A percentile compares a stretch with the other conserved stretches of the same genome.
Conservation (phyloP, 2,329 filamentous ascomycete genomes). For the Cladosporium sp. region DNA sequence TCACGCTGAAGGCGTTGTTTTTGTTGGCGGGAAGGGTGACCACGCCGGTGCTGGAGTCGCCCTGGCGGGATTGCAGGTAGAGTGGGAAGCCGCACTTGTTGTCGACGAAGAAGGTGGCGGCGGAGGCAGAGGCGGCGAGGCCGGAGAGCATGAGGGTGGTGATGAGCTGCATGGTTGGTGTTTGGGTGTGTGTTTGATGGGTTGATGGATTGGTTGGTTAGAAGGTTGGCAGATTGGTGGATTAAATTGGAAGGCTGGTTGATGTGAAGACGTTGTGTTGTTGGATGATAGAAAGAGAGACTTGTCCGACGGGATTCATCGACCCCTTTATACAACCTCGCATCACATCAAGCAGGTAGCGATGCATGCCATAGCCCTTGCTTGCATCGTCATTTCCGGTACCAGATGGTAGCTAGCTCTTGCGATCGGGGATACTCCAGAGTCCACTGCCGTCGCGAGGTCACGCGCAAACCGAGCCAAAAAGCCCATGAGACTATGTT, state of each 20-base stretch:
- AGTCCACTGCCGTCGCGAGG: not conserved
- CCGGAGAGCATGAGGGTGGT: conserved; percentile 8
- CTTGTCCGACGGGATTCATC: not conserved
- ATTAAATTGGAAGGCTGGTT: not conserved
- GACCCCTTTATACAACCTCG: conserved; percentile 1
- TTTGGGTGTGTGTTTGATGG: not conserved
- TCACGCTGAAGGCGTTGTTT: conserved; percentile 7
- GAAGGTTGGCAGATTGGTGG: not conserved
- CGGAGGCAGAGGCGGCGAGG: conserved; percentile 10
- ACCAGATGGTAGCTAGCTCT: not conserved
- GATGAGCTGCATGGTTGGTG: conserved; percentile 7
- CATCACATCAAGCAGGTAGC: not conserved
- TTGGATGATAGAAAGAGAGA: not conserved
- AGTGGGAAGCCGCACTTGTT: conserved; percentile 13
- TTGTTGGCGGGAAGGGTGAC: conserved; percentile 8
- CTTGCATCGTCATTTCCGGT: conserved; percentile 9
- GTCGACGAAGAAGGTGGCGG: conserved; percentile 8
- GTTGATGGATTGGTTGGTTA: not conserved
- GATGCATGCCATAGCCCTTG: not conserved
- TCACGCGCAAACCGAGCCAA: not conserved
- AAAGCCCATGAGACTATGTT: conserved; percentile 1
- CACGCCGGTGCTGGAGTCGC: conserved; percentile 5
- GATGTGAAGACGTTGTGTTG: conserved; percentile 1
- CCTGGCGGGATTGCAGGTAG: conserved; percentile 11
- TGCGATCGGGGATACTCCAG: too few species aligned